Evolutionary conservation across 2,329 filamentous ascomycete species (phyloP), one percentile per base, ranked within the genome.

Genomic region (Ophiostoma ulmi): DNA sequence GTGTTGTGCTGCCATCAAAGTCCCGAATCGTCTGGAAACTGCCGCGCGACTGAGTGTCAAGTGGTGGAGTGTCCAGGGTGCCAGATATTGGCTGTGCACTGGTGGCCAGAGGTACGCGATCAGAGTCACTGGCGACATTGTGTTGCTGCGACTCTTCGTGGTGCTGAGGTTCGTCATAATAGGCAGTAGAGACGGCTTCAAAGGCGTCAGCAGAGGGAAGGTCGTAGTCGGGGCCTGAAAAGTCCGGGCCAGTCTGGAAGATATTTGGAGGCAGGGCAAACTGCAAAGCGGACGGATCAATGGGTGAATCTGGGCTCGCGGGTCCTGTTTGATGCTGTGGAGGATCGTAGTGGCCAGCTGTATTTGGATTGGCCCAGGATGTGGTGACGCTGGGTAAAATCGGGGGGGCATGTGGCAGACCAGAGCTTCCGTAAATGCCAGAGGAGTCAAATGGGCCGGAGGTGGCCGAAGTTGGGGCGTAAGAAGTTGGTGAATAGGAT

Each of bases 1-100:
- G 79, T 76, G 55, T 81, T 80, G 13, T 83, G 81, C 5, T 85
- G 76, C 86, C 88, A 71, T 84, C 86, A 76, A 86, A 73, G 71
- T 85, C 84, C 1, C 83, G 84, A 22, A 86, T 81, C 0, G 85
- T 87, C 77, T 87, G 85, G 71, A 87, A 87, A 73, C 88, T 88
- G 73, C 86, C 83, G 71, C 83, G 81, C 41, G 81, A 78, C 69
- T 81, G 80, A 17, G 80, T 76, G 22, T 84, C 83, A 22, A 78
- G 78, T 6, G 79, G 73, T 5, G 75, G 79, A 22, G n/a, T 39
- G 61, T 83, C 80, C 48, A 86, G 77, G 17, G 83, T 80, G 22
- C 85, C 83, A 6, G 84, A 81, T 31, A 87, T 88, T 6, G 87
- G 84, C 74, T 86, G 83, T 36, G 83, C 84, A 61, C 82, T 78